phyloP scores from a whole-genome alignment of 2,329 filamentous ascomycete genomes.

The Cercospora janseana region DNA sequence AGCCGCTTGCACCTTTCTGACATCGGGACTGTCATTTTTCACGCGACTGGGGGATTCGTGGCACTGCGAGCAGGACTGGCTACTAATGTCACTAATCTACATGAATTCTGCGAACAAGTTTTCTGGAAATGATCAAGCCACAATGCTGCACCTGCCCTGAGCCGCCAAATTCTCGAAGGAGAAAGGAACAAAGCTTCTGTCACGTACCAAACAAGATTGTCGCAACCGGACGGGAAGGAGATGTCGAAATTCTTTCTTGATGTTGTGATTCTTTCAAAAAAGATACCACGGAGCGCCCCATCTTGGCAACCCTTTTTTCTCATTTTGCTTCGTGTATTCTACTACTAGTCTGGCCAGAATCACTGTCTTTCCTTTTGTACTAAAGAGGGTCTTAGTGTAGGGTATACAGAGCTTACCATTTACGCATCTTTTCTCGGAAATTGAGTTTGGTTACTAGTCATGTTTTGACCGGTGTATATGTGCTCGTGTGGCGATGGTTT shows the following conservation, averaged over 20 bases:
- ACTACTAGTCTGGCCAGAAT: conserved; percentile 20
- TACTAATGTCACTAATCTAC: conserved; percentile 35
- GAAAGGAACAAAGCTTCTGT: no score
- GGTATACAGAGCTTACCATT: conserved; percentile 17
- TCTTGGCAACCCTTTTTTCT: conserved; percentile 19
- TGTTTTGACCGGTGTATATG: no score
- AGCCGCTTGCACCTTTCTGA: conserved; percentile 6
- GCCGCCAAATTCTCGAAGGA: no score
- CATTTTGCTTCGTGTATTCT: conserved; percentile 24
- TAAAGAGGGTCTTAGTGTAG: conserved; percentile 21
- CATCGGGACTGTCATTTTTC: conserved; percentile 12
- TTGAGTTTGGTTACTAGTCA: no score
- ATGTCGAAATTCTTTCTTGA: no score
- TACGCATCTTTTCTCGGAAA: no score
- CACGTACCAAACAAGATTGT: no score
- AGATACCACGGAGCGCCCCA: conserved; percentile 37
- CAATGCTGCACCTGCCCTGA: no score
- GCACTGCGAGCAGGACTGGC: conserved; percentile 24
- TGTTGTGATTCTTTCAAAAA: conserved; percentile 31
- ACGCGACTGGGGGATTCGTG: conserved; percentile 14
- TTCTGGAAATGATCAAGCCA: conserved; percentile 18
- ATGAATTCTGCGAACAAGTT: conserved; percentile 31
- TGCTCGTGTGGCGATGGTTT: no score
- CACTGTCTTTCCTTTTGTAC: conserved; percentile 23
- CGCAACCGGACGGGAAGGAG: conserved; percentile 8